Evolutionary conservation across 805 yeast species (phyloP), one percentile per base, ranked within the genome.

Genomic region (Candida ortonii): DNA sequence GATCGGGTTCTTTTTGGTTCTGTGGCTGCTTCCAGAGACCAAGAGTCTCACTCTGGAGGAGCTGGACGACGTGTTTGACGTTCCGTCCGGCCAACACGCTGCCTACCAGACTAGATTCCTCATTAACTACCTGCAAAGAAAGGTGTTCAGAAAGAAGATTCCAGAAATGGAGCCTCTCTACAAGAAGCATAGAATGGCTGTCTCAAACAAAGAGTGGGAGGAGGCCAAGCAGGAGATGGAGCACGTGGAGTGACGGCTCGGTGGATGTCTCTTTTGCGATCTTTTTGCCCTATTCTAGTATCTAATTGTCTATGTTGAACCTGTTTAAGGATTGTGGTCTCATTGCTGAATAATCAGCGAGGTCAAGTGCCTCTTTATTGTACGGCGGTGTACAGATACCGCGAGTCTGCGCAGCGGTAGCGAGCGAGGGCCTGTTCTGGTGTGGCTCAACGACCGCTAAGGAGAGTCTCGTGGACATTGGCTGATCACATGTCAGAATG

Each of bases 21-120:
- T 84, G 35, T 78, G 83, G 71, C 66, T 81, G 55, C 64, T 82
- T 39, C 84, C 88, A 3, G 89, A 82, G 53, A 82, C 89, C 3
- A 76, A 76, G 61, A 77, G 76, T 21, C 70, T 78, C 43, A 79
- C 90, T 0, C 70, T 83, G 50, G 93, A 84, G 60, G 87, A 83
- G 57, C 68, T 83, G 53, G 90, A 83, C 53, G 79, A 77, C 31
- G 84, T 83, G 12, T 84, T 83, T 53, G 68, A 70, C 30, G 81
- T 80, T 12, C 73, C 82, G n/a, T 49, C 72, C 30, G 40, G 61
- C 38, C 62, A 70, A 34, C 84, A 80, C 48, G 82, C 85, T 10
- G 52, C 52, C 17, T 67, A 68, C 43, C 75, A 71, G 49, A 59
- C 62, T 22, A 55, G 52, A 35, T 59, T 60, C 28, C 35, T 69